A percentile compares a stretch with the other conserved stretches of the same genome.
phyloP scores from a whole-genome alignment of 441 rosid genomes.

The Pelargonium myrrhifolium region DNA sequence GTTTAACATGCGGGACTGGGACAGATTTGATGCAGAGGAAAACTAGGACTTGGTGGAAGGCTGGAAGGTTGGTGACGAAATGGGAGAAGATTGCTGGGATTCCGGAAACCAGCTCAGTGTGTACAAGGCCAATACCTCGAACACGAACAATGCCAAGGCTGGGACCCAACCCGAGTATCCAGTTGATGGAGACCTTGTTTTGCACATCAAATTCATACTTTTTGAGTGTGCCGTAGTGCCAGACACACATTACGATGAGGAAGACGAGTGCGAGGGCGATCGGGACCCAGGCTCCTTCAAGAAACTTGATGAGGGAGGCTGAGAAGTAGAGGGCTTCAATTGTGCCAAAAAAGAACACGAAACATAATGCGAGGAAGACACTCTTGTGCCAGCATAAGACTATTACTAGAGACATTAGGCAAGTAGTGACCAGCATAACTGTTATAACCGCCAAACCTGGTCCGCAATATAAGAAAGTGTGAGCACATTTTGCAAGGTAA shows the following conservation, averaged over 20 bases:
- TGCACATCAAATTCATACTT: constrained; percentile 83
- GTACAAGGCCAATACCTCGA: constrained; percentile 82
- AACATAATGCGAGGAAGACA: too few relatives aligned
- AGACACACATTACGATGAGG: constrained; percentile 77
- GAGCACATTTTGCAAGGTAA: constrained; percentile 84
- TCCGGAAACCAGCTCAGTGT: constrained; percentile 82
- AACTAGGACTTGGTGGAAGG: constrained; percentile 80
- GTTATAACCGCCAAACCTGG: too few relatives aligned
- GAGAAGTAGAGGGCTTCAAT: too few relatives aligned
- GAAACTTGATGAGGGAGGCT: too few relatives aligned
- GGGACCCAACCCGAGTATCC: constrained; percentile 91
- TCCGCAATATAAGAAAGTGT: too few relatives aligned
- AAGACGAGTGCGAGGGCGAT: constrained; percentile 68
- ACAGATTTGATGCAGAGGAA: constrained; percentile 89
- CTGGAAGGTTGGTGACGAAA: constrained; percentile 94
- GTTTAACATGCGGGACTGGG: constrained; percentile 77
- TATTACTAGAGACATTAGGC: too few relatives aligned
- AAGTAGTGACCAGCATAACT: too few relatives aligned
- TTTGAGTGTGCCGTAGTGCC: constrained; percentile 92
- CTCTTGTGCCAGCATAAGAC: too few relatives aligned
- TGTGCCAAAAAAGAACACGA: too few relatives aligned
- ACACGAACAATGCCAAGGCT: constrained; percentile 87
- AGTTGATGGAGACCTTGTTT: constrained; percentile 85
- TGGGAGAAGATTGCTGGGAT: constrained; percentile 93
- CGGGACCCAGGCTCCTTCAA: too few relatives aligned